A percentile compares a stretch with the other conserved stretches of the same genome.
Evolutionary conservation across 371 early-diverging fungal genomes (phyloP).

Genomic region (Coemansia sp.): DNA sequence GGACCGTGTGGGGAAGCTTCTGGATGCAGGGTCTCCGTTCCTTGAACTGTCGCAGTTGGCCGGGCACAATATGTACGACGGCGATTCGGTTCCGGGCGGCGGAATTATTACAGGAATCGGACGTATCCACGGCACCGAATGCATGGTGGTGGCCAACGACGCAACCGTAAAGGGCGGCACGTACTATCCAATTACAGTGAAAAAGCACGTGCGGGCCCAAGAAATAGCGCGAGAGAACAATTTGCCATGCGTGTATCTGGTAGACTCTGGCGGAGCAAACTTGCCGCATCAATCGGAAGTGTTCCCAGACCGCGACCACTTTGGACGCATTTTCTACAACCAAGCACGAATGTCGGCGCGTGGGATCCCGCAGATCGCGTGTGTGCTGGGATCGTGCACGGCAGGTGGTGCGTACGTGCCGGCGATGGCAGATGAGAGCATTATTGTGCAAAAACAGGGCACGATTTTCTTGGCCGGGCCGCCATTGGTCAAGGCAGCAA

Average conservation of each 20-base stretch:
- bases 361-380: constrained; percentile 94
- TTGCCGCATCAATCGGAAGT: constrained; percentile 94
- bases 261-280: constrained; percentile 97
- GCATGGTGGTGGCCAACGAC: constrained; percentile 96
- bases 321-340: constrained; percentile 96
- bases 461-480: constrained; percentile 98
- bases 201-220: constrained; percentile 97
- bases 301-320: constrained; percentile 97
- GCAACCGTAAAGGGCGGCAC: constrained; percentile 95
- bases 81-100: constrained; percentile 88
- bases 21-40: constrained; percentile 76
- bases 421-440: constrained; percentile 97
- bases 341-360: constrained; percentile 89
- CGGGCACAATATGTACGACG: constrained; percentile 87
- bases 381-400: constrained; percentile 97
- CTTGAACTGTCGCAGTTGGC: constrained; percentile 95
- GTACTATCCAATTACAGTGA: constrained; percentile 96
- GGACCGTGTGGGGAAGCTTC: constrained; percentile 61
- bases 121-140: constrained; percentile 88
- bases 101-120: constrained; percentile 94
- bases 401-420: constrained; percentile 98
- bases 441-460: constrained; percentile 94
- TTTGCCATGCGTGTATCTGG: constrained; percentile 95
- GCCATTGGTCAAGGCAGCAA: constrained; percentile 95
- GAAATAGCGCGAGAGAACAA: constrained; percentile 94